These are phyloP conservation scores for Echinosophora koreensis DNA, from an alignment of 306 rosid genomes.

Conservation along the genomic window DNA sequence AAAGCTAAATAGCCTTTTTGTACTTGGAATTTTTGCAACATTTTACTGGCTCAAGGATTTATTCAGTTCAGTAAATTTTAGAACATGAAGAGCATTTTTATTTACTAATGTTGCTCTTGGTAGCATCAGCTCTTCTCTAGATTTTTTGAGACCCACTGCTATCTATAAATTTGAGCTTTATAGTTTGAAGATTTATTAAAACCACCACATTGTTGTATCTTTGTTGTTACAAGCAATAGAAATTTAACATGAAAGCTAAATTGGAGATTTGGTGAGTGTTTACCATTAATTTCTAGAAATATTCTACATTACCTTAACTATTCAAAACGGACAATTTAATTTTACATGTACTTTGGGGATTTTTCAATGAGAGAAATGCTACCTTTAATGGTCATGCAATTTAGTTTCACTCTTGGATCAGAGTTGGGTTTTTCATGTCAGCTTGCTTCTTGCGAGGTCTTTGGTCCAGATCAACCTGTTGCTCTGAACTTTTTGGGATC, in stretches of 20 bases:
- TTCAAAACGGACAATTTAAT: background rate
- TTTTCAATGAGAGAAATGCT: background rate
- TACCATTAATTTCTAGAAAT: background rate
- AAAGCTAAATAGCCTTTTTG: background rate
- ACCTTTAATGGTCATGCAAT: constrained; percentile 24
- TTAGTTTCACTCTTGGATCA: constrained; percentile 21
- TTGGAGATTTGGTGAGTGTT: constrained; percentile 14
- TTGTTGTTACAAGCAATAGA: constrained; percentile 21
- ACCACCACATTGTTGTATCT: constrained; percentile 19
- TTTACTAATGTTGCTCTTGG: background rate
- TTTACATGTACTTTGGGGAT: constrained; percentile 17
- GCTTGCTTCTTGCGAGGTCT: constrained; percentile 97
- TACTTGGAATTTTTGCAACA: background rate
- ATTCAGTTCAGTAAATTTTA: background rate
- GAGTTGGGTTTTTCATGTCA: constrained; percentile 53
- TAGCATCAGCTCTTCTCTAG: background rate
- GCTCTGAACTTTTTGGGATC: constrained; percentile 94
- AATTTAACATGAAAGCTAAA: constrained; percentile 15
- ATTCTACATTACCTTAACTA: background rate
- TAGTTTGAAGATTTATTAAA: background rate
- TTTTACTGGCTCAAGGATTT: background rate
- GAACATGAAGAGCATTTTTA: background rate
- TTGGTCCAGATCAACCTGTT: constrained; percentile 91
- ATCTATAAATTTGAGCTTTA: constrained; percentile 13
- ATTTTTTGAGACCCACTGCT: background rate